phyloP scores from a whole-genome alignment of 345 rosid genomes.

The Hirschfeldia incana region DNA sequence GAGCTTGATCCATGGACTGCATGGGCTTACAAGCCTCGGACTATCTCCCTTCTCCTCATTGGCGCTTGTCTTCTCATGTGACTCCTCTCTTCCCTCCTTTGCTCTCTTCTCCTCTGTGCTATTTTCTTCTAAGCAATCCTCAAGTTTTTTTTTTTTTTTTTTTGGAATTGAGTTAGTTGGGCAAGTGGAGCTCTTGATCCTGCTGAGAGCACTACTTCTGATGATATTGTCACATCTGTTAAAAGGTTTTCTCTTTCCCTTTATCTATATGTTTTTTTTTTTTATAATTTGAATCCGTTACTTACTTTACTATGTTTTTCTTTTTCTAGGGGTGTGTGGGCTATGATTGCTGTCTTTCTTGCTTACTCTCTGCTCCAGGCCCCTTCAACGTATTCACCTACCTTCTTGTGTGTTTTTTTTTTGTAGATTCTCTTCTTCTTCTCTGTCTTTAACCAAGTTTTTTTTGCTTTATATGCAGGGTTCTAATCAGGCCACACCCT shows the following conservation, averaged over 20 bases:
- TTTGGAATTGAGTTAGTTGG: slow-evolving; percentile 61
- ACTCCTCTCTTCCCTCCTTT: slow-evolving; percentile 33
- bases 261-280: not conserved
- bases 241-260: slow-evolving; percentile 61
- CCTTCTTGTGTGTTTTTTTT: not conserved
- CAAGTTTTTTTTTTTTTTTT: not conserved
- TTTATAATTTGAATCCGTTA: slow-evolving; percentile 4
- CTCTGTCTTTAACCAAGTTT: slow-evolving; percentile 21
- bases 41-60: slow-evolving; percentile 78
- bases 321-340: slow-evolving; percentile 81
- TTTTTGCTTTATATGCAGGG: slow-evolving; percentile 49
- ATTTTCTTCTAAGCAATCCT: not conserved
- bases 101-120: not conserved
- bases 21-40: slow-evolving; percentile 98
- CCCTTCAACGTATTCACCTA: slow-evolving; percentile 82
- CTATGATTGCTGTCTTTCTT: slow-evolving; percentile 97
- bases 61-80: slow-evolving; percentile 96
- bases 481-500: slow-evolving; percentile 97
- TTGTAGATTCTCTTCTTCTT: slow-evolving; percentile 6
- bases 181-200: slow-evolving; percentile 97
- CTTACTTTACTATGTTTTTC: slow-evolving; percentile 24
- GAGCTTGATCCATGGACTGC: slow-evolving; percentile 99
- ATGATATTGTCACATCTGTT: slow-evolving; percentile 83
- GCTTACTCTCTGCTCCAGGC: slow-evolving; percentile 97
- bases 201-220: slow-evolving; percentile 61